A percentile compares a stretch with the other conserved stretches of the same genome.
These are phyloP conservation scores for Coix lacrymajobi DNA, from an alignment of 176 grass and related monocot genomes.

Conservation along the genomic window DNA sequence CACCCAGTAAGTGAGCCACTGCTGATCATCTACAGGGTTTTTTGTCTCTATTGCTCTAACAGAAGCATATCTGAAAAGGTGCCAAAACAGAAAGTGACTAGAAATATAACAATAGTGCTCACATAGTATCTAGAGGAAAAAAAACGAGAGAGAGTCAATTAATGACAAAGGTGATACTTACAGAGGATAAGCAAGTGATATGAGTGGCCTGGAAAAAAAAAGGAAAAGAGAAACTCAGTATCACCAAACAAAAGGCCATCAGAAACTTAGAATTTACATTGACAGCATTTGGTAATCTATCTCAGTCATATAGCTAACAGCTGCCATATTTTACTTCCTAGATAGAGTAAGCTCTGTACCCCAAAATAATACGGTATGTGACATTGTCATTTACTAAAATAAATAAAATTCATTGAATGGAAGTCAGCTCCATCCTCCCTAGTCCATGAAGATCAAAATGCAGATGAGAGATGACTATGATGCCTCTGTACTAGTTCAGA, in stretches of 20 bases:
- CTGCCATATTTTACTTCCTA: not conserved
- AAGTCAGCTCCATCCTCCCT: not conserved
- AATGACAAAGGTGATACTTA: conserved; percentile 43
- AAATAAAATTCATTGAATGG: not conserved
- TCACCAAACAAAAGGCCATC: not conserved
- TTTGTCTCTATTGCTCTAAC: conserved; percentile 98
- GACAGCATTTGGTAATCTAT: not conserved
- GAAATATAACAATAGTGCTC: not conserved
- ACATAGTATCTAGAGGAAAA: not conserved
- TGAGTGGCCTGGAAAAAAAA: conserved; percentile 62
- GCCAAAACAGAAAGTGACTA: not conserved
- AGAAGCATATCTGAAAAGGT: conserved; percentile 76
- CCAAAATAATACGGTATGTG: not conserved
- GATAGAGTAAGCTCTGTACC: not conserved
- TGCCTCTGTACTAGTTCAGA: not conserved
- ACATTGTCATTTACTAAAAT: not conserved
- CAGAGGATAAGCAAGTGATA: conserved; percentile 95
- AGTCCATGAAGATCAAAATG: not conserved
- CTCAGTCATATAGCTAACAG: not conserved
- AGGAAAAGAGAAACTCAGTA: not conserved
- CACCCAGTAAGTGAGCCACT: conserved; percentile 99
- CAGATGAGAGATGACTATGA: not conserved
- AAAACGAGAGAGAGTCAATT: not conserved
- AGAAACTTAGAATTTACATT: not conserved
- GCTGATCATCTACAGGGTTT: conserved; percentile 86